phyloP scores from a whole-genome alignment of 331 rosid genomes.

The Cydonia oblonga region DNA sequence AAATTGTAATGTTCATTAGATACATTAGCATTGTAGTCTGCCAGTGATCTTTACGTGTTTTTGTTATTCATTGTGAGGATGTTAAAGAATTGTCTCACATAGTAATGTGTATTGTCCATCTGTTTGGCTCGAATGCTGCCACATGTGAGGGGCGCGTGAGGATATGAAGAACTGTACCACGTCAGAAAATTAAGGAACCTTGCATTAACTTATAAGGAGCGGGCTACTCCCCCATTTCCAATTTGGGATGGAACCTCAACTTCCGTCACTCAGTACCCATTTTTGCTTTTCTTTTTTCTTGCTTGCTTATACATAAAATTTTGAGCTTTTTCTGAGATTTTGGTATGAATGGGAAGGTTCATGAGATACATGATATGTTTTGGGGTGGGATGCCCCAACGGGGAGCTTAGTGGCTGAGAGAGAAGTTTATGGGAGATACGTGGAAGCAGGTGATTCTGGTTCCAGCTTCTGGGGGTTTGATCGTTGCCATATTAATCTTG shows the following conservation, averaged over 20 bases:
- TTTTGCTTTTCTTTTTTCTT: background rate
- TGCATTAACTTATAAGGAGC: background rate
- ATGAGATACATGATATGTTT: slow-evolving; percentile 57
- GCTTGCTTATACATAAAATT: background rate
- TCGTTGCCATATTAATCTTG: slow-evolving; percentile 42
- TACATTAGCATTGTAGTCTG: background rate
- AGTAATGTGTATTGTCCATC: background rate
- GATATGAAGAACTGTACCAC: background rate
- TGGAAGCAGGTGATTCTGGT: slow-evolving; percentile 69
- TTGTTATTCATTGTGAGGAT: background rate
- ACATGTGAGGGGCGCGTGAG: background rate
- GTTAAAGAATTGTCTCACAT: no score
- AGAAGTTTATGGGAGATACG: slow-evolving; percentile 36
- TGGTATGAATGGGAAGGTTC: slow-evolving; percentile 33
- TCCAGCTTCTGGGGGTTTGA: slow-evolving; percentile 70
- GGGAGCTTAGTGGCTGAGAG: slow-evolving; percentile 87
- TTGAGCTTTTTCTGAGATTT: background rate
- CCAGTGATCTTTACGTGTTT: slow-evolving; percentile 20
- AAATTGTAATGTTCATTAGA: slow-evolving; percentile 47
- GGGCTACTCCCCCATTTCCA: no score
- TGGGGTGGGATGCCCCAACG: slow-evolving; percentile 79
- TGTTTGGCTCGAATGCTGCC: background rate
- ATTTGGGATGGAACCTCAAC: no score
- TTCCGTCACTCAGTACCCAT: no score
- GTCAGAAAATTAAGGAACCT: background rate